phyloP scores from a whole-genome alignment of 768 basidiomycete genomes.

The Pisolithus albus region DNA sequence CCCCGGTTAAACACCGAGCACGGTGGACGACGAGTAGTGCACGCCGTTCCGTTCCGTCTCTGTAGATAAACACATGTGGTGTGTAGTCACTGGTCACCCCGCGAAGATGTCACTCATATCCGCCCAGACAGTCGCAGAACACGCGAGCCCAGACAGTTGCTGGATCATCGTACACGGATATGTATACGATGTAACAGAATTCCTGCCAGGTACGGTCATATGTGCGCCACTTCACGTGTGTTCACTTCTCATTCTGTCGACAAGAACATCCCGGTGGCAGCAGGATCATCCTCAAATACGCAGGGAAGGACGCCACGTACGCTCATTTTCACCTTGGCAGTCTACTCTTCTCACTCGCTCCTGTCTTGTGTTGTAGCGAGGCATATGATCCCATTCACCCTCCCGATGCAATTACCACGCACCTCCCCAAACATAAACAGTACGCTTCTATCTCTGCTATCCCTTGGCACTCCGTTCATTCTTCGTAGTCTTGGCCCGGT shows the following conservation, averaged over 20 bases:
- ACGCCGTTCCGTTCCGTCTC: slow-evolving; percentile 11
- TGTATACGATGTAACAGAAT: slow-evolving; percentile 69
- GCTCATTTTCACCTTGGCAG: slow-evolving; percentile 20
- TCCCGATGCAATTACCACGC: slow-evolving; percentile 61
- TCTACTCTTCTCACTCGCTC: background rate
- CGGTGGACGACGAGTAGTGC: slow-evolving; percentile 5
- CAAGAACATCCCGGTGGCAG: slow-evolving; percentile 51
- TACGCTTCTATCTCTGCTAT: slow-evolving; percentile 21
- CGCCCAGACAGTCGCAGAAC: slow-evolving; percentile 39
- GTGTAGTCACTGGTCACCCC: background rate
- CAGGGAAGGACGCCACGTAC: slow-evolving; percentile 82
- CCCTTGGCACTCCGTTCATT: background rate
- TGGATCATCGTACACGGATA: slow-evolving; percentile 75
- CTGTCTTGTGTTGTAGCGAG: slow-evolving; percentile 29
- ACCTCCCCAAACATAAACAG: slow-evolving; percentile 76
- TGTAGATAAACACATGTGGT: background rate
- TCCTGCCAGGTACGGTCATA: slow-evolving; percentile 43
- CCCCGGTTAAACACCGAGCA: background rate
- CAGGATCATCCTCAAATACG: slow-evolving; percentile 79
- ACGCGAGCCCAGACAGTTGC: slow-evolving; percentile 48
- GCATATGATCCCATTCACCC: slow-evolving; percentile 85
- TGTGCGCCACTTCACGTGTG: background rate
- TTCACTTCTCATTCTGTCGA: background rate
- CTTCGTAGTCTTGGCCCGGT: slow-evolving; percentile 53
- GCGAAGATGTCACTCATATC: slow-evolving; percentile 23